A percentile compares a stretch with the other conserved stretches of the same genome.
Conservation (phyloP, 2,329 filamentous ascomycete genomes). For the Hypoxylon sp. region DNA sequence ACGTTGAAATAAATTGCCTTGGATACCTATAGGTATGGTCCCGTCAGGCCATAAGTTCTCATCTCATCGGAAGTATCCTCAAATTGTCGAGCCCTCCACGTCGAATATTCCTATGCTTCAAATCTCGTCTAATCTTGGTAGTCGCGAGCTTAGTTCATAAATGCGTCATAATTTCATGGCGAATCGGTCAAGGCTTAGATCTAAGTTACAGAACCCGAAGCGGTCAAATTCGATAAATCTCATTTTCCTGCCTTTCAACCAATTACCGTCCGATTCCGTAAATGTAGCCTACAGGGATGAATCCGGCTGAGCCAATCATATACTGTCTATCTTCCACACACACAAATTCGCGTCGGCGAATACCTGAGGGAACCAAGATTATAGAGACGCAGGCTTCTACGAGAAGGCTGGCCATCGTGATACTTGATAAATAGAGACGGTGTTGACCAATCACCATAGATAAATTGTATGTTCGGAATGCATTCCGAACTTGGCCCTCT, state of each 20-base stretch:
- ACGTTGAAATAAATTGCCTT: background rate
- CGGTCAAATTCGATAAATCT: background rate
- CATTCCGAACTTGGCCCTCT: background rate
- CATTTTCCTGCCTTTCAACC: slow-evolving; percentile 1
- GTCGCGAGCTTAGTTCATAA: slow-evolving; percentile 10
- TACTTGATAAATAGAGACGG: background rate
- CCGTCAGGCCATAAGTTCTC: background rate
- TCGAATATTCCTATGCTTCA: background rate
- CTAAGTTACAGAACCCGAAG: background rate
- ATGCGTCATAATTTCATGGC: slow-evolving; percentile 30
- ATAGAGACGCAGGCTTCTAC: background rate
- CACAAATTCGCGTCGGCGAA: background rate
- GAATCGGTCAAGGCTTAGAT: slow-evolving; percentile 9
- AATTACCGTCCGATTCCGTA: slow-evolving; percentile 8
- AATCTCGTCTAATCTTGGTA: background rate
- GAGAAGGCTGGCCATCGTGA: background rate
- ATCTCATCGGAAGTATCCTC: background rate
- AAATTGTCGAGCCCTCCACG: background rate
- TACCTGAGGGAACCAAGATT: background rate
- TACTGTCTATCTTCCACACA: background rate
- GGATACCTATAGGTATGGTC: background rate
- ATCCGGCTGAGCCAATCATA: slow-evolving; percentile 12
- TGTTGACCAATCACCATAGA: background rate
- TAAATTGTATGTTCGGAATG: slow-evolving; percentile 1
- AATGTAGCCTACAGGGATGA: background rate